Evolutionary conservation across 2,329 filamentous ascomycete genomes (phyloP).

Genomic region (Trichophyton mentagrophytes): DNA sequence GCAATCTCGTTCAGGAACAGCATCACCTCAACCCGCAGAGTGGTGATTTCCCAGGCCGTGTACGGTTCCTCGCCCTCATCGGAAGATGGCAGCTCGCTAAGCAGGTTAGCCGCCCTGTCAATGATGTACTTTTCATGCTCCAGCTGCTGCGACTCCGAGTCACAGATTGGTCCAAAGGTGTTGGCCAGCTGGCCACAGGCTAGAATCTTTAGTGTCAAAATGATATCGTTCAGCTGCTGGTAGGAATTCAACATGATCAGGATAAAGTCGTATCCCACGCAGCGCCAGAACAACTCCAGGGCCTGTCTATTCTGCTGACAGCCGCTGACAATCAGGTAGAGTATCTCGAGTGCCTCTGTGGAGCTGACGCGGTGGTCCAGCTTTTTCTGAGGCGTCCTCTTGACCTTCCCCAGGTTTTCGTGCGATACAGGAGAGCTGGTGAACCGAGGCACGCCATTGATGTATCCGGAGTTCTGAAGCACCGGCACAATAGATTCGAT

Average conservation of each 20-base stretch:
- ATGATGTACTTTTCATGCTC: conserved; percentile 38
- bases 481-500: conserved; percentile 29
- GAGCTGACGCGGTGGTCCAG: conserved; percentile 41
- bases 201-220: conserved; percentile 42
- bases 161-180: conserved; percentile 43
- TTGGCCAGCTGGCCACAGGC: conserved; percentile 41
- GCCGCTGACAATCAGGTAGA: conserved; percentile 40
- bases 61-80: conserved; percentile 33
- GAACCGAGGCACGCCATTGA: conserved; percentile 43
- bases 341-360: conserved; percentile 41
- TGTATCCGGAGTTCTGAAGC: conserved; percentile 36
- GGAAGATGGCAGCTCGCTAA: conserved; percentile 41
- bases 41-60: conserved; percentile 24
- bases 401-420: conserved; percentile 27
- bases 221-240: conserved; percentile 45
- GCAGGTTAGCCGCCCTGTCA: conserved; percentile 44
- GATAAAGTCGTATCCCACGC: conserved; percentile 45
- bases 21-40: conserved; percentile 34
- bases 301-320: conserved; percentile 34
- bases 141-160: conserved; percentile 17
- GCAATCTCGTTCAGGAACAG: conserved; percentile 31
- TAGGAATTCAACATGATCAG: conserved; percentile 46
- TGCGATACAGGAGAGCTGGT: conserved; percentile 32
- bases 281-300: conserved; percentile 41
- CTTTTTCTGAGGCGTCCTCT: conserved; percentile 30